phyloP scores from a whole-genome alignment of 202 grass and related monocot species.

The Zizania palustris region DNA sequence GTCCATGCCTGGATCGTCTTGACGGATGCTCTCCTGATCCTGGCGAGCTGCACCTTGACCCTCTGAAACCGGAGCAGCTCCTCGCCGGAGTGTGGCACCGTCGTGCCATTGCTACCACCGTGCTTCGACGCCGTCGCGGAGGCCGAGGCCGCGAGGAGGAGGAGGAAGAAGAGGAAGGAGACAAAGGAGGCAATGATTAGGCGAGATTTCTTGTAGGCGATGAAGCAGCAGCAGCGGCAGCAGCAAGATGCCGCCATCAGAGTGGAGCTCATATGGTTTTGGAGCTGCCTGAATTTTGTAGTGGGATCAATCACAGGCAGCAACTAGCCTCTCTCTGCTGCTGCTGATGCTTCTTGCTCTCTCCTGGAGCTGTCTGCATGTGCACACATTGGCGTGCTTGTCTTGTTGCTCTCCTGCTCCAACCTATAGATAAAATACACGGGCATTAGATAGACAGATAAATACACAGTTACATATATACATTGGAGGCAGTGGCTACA shows the following conservation, averaged over 20 bases:
- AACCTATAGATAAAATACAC: slow-evolving; percentile 22
- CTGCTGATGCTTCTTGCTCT: neutral
- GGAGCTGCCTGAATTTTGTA: slow-evolving; percentile 25
- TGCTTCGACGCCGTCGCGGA: neutral
- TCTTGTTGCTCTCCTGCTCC: slow-evolving; percentile 41
- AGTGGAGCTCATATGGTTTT: neutral
- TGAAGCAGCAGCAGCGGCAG: slow-evolving; percentile 33
- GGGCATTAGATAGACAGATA: slow-evolving; percentile 4
- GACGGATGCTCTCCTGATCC: slow-evolving; percentile 56
- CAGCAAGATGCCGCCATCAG: slow-evolving; percentile 34
- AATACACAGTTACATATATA: neutral
- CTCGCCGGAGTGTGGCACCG: neutral
- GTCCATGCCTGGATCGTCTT: slow-evolving; percentile 63
- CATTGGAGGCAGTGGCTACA: neutral
- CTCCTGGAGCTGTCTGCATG: slow-evolving; percentile 41
- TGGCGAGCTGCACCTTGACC: slow-evolving; percentile 43
- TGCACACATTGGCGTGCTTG: slow-evolving; percentile 35
- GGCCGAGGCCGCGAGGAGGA: neutral
- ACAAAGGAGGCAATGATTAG: slow-evolving; percentile 46
- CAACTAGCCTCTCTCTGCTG: neutral
- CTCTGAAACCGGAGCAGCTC: slow-evolving; percentile 36
- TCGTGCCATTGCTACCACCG: slow-evolving; percentile 17
- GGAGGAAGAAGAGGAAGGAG: slow-evolving; percentile 30
- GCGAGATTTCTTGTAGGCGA: neutral
- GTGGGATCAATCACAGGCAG: slow-evolving; percentile 25